These are phyloP conservation scores for Sporothrix euskadiensis DNA, from an alignment of 2,329 filamentous ascomycete genomes.

Conservation along the genomic window DNA sequence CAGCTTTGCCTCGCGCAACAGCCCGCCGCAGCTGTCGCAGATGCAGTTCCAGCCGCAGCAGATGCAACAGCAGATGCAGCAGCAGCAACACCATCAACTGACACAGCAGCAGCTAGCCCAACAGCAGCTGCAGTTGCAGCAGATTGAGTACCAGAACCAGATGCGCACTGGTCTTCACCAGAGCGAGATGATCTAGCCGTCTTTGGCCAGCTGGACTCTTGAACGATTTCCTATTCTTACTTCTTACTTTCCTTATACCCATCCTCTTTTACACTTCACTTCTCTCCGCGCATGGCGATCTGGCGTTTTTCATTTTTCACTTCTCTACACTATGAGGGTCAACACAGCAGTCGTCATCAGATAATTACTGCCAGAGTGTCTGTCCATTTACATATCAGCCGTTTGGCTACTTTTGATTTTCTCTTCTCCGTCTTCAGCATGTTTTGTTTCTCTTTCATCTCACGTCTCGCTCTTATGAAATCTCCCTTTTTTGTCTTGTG, in stretches of 20 bases:
- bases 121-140: conserved; percentile 35
- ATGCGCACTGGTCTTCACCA: conserved; percentile 54
- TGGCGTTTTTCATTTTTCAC: conserved; percentile 39
- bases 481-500: conserved; percentile 1
- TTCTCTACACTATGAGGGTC: not conserved
- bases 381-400: not conserved
- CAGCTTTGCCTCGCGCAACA: conserved; percentile 40
- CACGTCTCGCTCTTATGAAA: not conserved
- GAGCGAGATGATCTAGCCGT: conserved; percentile 56
- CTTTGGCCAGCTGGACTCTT: conserved; percentile 20
- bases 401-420: conserved; percentile 26
- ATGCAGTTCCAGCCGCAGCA: conserved; percentile 31
- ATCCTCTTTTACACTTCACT: conserved; percentile 14
- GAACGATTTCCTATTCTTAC: conserved; percentile 4
- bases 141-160: conserved; percentile 40
- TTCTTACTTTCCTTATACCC: conserved; percentile 25
- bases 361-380: not conserved
- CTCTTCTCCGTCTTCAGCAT: not conserved
- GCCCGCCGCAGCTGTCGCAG: conserved; percentile 38
- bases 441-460: not conserved
- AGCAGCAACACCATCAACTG: conserved; percentile 31
- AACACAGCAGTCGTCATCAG: not conserved
- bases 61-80: conserved; percentile 22
- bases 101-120: conserved; percentile 38
- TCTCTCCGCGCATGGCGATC: conserved; percentile 39